Evolutionary conservation across 768 basidiomycete species (phyloP).

Genomic region (Lactifluus piperatus): DNA sequence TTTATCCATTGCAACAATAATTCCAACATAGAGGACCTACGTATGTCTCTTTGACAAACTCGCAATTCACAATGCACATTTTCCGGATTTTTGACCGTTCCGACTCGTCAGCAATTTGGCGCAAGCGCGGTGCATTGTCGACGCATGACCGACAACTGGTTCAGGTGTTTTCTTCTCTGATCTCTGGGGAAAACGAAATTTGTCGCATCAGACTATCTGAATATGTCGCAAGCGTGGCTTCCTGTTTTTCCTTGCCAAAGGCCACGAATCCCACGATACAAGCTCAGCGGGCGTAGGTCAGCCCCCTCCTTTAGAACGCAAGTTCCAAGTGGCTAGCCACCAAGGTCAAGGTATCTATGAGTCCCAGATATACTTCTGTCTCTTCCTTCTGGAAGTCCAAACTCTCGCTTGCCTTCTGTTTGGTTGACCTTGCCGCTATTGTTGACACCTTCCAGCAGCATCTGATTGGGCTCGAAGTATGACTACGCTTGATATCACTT

Average conservation of each 20-base stretch:
- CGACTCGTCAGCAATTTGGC: neutral
- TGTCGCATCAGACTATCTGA: neutral
- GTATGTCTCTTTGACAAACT: too few species aligned
- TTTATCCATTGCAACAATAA: too few species aligned
- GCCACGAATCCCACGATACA: too few species aligned
- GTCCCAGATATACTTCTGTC: neutral
- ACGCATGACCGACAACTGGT: neutral
- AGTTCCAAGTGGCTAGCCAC: neutral
- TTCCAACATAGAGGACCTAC: too few species aligned
- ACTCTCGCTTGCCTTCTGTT: neutral
- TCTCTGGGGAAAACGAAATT: neutral
- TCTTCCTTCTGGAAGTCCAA: neutral
- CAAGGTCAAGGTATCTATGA: neutral
- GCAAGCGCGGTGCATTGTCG: neutral
- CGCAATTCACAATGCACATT: too few species aligned
- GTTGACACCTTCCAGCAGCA: neutral
- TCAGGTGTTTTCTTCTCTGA: neutral
- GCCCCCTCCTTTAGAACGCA: neutral
- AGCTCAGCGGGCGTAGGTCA: neutral
- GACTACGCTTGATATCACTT: neutral
- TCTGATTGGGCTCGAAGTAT: constrained; percentile 1
- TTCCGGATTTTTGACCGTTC: neutral
- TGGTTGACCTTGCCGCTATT: neutral
- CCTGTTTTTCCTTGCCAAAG: neutral
- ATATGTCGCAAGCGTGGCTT: neutral